Base-by-base conservation (phyloP, 2,329 filamentous ascomycete species). In the Aspergillus tanneri region DNA sequence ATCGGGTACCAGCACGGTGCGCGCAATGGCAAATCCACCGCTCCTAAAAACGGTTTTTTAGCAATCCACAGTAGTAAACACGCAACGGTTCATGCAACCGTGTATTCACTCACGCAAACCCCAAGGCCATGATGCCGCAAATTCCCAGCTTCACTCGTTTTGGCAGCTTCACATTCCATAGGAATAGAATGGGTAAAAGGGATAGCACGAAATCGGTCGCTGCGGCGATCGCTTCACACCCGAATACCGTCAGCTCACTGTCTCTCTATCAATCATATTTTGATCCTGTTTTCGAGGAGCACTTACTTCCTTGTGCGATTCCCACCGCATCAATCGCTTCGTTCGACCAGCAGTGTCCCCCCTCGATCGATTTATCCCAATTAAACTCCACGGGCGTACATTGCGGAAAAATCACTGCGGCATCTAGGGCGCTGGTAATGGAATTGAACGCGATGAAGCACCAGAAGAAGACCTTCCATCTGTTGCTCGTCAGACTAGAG, bases 401-500 rank as follows among this genome's bases (percentile, higher is more conserved):
- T 37, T 44, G 42, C 12, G 42, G 42, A 12, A 44, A 44, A 7
- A 44, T 44, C 3, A 44, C 32, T 27, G 47, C 47, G 18, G 47
- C 47, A 6, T 55, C 52, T 5, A 55, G 23, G 7, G 43, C 19
- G 11, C 52, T 55, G 5, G 50, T 53, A 3, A 53, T 38, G 6
- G 52, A 45, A 18, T 55, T 55, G 41, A 55, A 53, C 2, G 48
- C 50, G n/a, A 55, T 55, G 16, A 55, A 55, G n/a, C 38, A 48
- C 52, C 50, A 53, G 23, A 55, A 53, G 37, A 55, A 55, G 8
- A 19, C 14, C 30, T 41, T 50, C 46, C 50, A 53, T 25, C 37
- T 34, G 9, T 37, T 53, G 44, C 36, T 50, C 4, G 39, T 53
- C 18, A 51, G 41, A 28, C 46, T 51, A 14, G 19, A 6, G n/a